Conservation (phyloP, 768 basidiomycete genomes). For the Lentinula boryana region DNA sequence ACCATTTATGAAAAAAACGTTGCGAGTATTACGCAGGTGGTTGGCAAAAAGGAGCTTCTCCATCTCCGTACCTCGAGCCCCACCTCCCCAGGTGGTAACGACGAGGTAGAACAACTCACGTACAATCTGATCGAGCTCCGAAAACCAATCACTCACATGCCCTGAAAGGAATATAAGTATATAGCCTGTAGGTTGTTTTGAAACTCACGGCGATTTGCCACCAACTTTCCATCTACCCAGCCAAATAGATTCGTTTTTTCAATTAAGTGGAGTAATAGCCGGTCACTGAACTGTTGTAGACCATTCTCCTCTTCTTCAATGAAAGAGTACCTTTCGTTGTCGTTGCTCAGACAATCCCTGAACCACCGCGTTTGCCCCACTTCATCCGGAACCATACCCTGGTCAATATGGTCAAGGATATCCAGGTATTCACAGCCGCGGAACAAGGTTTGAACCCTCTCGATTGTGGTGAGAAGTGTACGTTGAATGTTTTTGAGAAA, state of each 20-base stretch:
- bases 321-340: too few relatives aligned
- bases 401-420: too few relatives aligned
- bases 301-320: too few relatives aligned
- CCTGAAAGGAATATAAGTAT: neutral
- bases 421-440: too few relatives aligned
- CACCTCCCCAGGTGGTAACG: constrained; percentile 10
- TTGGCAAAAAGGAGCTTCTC: constrained; percentile 10
- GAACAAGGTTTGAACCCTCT: neutral
- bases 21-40: neutral
- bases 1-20: constrained; percentile 12
- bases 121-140: constrained; percentile 7
- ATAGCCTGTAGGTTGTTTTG: too few relatives aligned
- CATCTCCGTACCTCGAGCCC: constrained; percentile 9
- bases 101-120: constrained; percentile 9
- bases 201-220: neutral
- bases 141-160: neutral
- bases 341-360: too few relatives aligned
- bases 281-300: too few relatives aligned
- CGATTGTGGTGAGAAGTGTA: neutral
- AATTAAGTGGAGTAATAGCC: too few relatives aligned
- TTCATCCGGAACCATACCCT: too few relatives aligned
- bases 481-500: neutral
- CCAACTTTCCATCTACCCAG: neutral
- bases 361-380: too few relatives aligned
- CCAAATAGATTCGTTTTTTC: neutral